Base-by-base conservation (phyloP, 768 basidiomycete species). In the Rhodotorula paludigena region DNA sequence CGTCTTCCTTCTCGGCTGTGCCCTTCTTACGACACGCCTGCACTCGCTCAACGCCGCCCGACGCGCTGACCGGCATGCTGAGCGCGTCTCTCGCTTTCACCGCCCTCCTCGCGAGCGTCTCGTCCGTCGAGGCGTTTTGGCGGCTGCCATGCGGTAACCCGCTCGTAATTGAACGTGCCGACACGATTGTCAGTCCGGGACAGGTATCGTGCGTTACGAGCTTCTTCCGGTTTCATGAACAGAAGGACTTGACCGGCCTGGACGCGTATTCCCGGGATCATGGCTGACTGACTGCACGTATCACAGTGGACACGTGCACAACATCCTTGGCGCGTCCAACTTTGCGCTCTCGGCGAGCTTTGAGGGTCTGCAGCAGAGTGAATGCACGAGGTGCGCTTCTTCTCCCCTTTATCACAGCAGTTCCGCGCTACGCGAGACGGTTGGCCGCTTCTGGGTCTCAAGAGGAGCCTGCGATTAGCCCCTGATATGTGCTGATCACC, bases 131-230 rank as follows among this genome's bases (percentile, higher is more conserved):
- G 9, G 67, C 67, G 11, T 68, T 68, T 33, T 68, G 67, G 62
- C 62, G 62, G 7, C 45, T 68, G 66, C 67, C 67, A 0, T 68
- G 67, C 39, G 51, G 51, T 18, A 63, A 68, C 39, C 10, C 45
- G 20, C 64, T 70, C 44, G 49, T 58, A 1, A 71, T 74, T n/a
- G 71, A 75, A 38, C 64, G 78, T 6, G 67, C 75, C n/a, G 78
- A 80, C 62, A 73, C 77, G 12, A 78, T 80, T 71, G 75, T 80
- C 68, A 73, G 62, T 39, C 74, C 76, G 3, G 74, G 75, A 8
- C 44, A n/a, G 3, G 61, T 79, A 33, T 58, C 67, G 67, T 55
- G 5, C 35, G 67, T 52, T n/a, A n/a, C n/a, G n/a, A n/a, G n/a
- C n/a, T n/a, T n/a, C n/a, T n/a, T n/a, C n/a, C n/a, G n/a, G n/a